Evolutionary conservation across 2,329 filamentous ascomycete genomes (phyloP).

Genomic region (Alternaria solani): DNA sequence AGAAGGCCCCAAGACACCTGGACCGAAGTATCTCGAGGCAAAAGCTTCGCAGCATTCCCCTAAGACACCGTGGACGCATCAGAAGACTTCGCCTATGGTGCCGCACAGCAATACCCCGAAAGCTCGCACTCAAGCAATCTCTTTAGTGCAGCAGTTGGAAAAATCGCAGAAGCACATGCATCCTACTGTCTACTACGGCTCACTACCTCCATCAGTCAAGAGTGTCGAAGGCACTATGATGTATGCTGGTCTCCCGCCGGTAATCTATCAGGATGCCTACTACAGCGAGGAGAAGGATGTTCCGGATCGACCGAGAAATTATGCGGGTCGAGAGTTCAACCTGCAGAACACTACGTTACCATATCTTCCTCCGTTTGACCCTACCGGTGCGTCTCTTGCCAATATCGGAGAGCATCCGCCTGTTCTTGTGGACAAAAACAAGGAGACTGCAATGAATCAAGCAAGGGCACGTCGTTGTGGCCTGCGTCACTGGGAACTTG

Average conservation of each 20-base stretch:
- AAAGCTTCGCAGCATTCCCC: slow-evolving; percentile 30
- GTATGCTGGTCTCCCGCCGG: slow-evolving; percentile 66
- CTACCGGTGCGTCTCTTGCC: slow-evolving; percentile 64
- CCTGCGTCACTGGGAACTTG: slow-evolving; percentile 79
- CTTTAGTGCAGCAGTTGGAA: slow-evolving; percentile 27
- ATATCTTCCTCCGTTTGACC: slow-evolving; percentile 81
- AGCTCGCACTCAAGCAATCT: slow-evolving; percentile 23
- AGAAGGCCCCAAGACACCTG: slow-evolving; percentile 41
- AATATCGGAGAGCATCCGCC: slow-evolving; percentile 63
- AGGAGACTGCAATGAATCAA: slow-evolving; percentile 61
- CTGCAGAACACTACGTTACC: slow-evolving; percentile 77
- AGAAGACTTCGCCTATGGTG: slow-evolving; percentile 34
- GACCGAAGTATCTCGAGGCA: slow-evolving; percentile 28
- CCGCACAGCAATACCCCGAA: slow-evolving; percentile 26
- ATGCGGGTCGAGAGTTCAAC: slow-evolving; percentile 86
- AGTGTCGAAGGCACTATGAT: slow-evolving; percentile 66
- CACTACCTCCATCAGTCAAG: slow-evolving; percentile 53
- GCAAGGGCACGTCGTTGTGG: slow-evolving; percentile 66
- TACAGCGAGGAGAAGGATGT: slow-evolving; percentile 88
- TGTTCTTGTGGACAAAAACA: slow-evolving; percentile 59
- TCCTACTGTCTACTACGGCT: slow-evolving; percentile 46
- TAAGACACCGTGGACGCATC: slow-evolving; percentile 44
- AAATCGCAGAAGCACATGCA: slow-evolving; percentile 27
- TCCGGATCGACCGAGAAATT: slow-evolving; percentile 77
- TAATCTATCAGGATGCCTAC: slow-evolving; percentile 84